Conservation (phyloP, 371 early-diverging fungal species). For the Rhizopus microsporus region DNA sequence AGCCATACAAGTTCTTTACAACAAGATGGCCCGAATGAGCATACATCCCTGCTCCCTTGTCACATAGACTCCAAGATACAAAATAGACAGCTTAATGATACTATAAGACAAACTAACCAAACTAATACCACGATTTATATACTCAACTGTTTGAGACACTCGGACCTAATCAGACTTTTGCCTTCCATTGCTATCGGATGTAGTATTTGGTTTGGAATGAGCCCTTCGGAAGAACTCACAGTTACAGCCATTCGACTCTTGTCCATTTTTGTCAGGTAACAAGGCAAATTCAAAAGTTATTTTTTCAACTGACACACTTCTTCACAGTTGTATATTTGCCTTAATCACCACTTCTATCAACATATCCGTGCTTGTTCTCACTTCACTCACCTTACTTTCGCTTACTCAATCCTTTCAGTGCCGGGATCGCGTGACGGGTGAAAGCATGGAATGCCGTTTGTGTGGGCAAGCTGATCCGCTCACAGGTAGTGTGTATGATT, state of each 20-base stretch:
- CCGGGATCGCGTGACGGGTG: conserved; percentile 46
- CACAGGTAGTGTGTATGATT: conserved; percentile 39
- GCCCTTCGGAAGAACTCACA: conserved; percentile 39
- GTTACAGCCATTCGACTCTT: conserved; percentile 44
- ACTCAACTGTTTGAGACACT: neutral
- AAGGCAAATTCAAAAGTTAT: neutral
- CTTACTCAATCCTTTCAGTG: conserved; percentile 65
- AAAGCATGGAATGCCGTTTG: conserved; percentile 51
- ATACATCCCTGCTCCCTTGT: too few relatives aligned
- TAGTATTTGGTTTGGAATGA: conserved; percentile 43
- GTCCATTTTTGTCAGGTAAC: conserved; percentile 49
- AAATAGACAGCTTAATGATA: too few relatives aligned
- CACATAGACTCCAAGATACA: too few relatives aligned
- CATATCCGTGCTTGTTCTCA: conserved; percentile 57
- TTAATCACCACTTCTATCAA: conserved; percentile 59
- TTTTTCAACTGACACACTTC: neutral
- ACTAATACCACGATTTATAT: too few relatives aligned
- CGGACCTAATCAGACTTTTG: conserved; percentile 8
- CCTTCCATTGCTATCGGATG: conserved; percentile 40
- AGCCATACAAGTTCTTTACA: too few relatives aligned
- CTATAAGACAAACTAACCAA: too few relatives aligned
- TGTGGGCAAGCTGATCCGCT: conserved; percentile 46
- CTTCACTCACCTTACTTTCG: conserved; percentile 53
- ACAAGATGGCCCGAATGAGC: too few relatives aligned
- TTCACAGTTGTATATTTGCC: conserved; percentile 58